phyloP scores from a whole-genome alignment of 352 stramenopile genomes.

The Phytophthora podocarpi region DNA sequence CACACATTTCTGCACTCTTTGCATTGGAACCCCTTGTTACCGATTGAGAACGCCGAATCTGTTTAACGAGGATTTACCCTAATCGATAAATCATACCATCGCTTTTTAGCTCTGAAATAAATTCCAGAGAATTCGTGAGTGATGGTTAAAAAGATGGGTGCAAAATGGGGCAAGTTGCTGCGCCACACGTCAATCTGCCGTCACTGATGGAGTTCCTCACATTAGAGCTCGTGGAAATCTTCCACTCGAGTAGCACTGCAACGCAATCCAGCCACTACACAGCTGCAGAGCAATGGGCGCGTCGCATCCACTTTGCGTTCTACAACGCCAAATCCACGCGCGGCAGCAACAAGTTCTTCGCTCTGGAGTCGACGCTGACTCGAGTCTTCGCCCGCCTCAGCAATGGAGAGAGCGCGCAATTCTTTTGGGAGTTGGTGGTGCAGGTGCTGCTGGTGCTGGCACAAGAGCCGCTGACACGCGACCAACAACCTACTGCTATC shows the following conservation, averaged over 20 bases:
- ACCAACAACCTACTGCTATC: no score
- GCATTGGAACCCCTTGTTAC: no score
- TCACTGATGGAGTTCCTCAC: slow-evolving; percentile 2
- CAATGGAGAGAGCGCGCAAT: background rate
- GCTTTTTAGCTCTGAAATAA: no score
- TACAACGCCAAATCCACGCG: slow-evolving; percentile 27
- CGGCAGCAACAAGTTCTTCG: slow-evolving; percentile 56
- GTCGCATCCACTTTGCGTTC: slow-evolving; percentile 35
- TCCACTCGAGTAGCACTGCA: background rate
- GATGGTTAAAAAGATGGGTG: background rate
- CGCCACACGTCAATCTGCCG: background rate
- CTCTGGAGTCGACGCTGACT: slow-evolving; percentile 44
- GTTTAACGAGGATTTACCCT: no score
- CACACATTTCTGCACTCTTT: no score
- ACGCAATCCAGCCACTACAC: background rate
- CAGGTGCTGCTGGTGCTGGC: slow-evolving; percentile 43
- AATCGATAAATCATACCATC: no score
- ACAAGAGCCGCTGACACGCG: slow-evolving; percentile 1
- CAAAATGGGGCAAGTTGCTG: background rate
- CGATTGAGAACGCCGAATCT: no score
- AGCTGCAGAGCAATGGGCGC: slow-evolving; percentile 21
- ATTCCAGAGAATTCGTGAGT: no score
- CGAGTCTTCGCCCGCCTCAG: slow-evolving; percentile 28
- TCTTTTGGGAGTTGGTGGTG: slow-evolving; percentile 53
- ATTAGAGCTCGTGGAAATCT: background rate